Conservation (phyloP, 345 rosid genomes). For the Physaria fendleri region DNA sequence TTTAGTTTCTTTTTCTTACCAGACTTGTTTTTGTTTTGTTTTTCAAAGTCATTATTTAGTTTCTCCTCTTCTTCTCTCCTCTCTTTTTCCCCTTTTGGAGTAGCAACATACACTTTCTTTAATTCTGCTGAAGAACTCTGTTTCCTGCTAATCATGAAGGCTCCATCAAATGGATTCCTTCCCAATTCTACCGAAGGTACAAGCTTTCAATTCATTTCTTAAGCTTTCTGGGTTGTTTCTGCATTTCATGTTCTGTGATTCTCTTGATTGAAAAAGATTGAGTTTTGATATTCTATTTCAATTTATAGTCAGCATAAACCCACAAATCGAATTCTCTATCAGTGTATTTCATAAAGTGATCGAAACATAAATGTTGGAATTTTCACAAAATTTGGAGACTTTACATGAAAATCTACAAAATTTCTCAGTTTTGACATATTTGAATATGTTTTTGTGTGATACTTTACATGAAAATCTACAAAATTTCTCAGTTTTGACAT, state of each 20-base stretch:
- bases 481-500: not conserved
- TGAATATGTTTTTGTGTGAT: not conserved
- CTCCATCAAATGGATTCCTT: slow-evolving; percentile 34
- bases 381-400: not conserved
- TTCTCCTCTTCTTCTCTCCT: not conserved
- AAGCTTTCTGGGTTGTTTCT: slow-evolving; percentile 21
- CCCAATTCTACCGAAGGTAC: slow-evolving; percentile 31
- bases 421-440: not conserved
- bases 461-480: slow-evolving; percentile 4
- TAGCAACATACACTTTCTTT: slow-evolving; percentile 14
- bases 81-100: not conserved
- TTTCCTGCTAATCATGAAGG: slow-evolving; percentile 26
- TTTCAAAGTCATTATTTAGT: slow-evolving; percentile 5
- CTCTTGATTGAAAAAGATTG: not conserved
- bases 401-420: not conserved
- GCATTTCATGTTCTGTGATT: slow-evolving; percentile 13
- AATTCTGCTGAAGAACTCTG: slow-evolving; percentile 12
- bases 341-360: slow-evolving; percentile 16
- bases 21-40: slow-evolving; percentile 6
- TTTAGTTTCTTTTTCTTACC: not conserved
- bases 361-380: slow-evolving; percentile 11
- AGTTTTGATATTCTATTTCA: slow-evolving; percentile 2
- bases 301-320: slow-evolving; percentile 13
- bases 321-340: slow-evolving; percentile 14
- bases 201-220: not conserved